These are phyloP conservation scores for Sequoia sempervirens DNA, from an alignment of 75 land plant species.

Conservation along the genomic window DNA sequence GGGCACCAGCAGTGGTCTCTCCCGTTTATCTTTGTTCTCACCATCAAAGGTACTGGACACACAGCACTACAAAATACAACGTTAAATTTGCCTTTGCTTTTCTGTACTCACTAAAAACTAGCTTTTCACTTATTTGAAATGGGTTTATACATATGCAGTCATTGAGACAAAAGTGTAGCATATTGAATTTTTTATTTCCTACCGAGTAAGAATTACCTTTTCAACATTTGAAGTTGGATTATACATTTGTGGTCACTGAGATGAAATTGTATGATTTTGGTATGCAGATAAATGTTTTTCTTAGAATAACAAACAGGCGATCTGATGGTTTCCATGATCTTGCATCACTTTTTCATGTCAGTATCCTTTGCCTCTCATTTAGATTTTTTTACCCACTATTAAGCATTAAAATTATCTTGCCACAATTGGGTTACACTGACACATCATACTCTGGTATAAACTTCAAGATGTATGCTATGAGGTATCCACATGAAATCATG, in stretches of 20 bases:
- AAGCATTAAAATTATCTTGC: neutral
- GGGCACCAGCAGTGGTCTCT: constrained; percentile 38
- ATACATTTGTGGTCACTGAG: neutral
- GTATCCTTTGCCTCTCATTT: constrained; percentile 12
- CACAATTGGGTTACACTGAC: neutral
- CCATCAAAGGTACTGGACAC: constrained; percentile 63
- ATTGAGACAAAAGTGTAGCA: neutral
- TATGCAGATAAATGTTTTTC: constrained; percentile 88
- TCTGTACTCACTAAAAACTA: neutral
- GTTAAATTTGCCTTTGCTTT: neutral
- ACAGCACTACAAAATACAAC: neutral
- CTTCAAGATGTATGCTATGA: neutral
- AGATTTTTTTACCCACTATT: neutral
- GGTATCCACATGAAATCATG: neutral
- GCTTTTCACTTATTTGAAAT: neutral
- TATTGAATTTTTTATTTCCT: neutral
- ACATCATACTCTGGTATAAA: too few relatives aligned
- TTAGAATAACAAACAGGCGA: constrained; percentile 91
- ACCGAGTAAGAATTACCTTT: neutral
- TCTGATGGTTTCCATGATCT: constrained; percentile 97
- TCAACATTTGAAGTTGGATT: neutral
- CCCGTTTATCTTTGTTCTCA: constrained; percentile 58
- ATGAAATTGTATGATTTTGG: neutral
- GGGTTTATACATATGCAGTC: neutral
- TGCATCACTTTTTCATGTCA: constrained; percentile 98